Percentiles rank a stretch among this genome's conserved stretches.
phyloP scores from a whole-genome alignment of 2,329 filamentous ascomycete species.

The Xylariaceae sp. region DNA sequence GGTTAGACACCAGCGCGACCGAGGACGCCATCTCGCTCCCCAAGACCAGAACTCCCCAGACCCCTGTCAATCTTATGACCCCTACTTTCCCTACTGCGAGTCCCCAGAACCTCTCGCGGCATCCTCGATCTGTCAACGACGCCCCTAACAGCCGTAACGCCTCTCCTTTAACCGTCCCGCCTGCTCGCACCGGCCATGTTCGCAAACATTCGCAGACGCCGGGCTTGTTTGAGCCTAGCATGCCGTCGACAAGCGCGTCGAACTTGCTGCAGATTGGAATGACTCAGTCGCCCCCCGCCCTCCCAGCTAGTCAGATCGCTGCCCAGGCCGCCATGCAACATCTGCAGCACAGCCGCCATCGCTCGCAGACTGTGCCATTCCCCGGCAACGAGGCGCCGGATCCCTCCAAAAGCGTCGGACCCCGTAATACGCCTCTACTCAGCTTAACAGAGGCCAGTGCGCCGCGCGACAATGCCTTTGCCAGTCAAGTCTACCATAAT shows the following conservation, averaged over 20 bases:
- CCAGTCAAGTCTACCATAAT: conserved; percentile 51
- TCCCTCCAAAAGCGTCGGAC: conserved; percentile 40
- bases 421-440: conserved; percentile 56
- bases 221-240: conserved; percentile 69
- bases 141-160: conserved; percentile 35
- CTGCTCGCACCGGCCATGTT: conserved; percentile 33
- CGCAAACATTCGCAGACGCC: conserved; percentile 67
- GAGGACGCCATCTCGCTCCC: conserved; percentile 44
- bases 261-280: conserved; percentile 49
- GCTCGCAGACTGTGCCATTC: conserved; percentile 68
- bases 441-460: conserved; percentile 61
- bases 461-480: conserved; percentile 53
- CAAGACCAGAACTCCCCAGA: conserved; percentile 41
- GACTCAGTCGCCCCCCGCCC: conserved; percentile 39
- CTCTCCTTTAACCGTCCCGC: conserved; percentile 41
- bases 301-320: conserved; percentile 70
- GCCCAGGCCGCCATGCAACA: conserved; percentile 68
- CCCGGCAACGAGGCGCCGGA: conserved; percentile 43
- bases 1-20: conserved; percentile 43
- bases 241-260: conserved; percentile 57
- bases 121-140: conserved; percentile 36
- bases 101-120: conserved; percentile 56
- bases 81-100: conserved; percentile 45
- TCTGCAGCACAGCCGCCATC: conserved; percentile 56
- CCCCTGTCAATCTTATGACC: conserved; percentile 37